phyloP scores from a whole-genome alignment of 768 basidiomycete genomes.

The Psilocybe cyanescens region DNA sequence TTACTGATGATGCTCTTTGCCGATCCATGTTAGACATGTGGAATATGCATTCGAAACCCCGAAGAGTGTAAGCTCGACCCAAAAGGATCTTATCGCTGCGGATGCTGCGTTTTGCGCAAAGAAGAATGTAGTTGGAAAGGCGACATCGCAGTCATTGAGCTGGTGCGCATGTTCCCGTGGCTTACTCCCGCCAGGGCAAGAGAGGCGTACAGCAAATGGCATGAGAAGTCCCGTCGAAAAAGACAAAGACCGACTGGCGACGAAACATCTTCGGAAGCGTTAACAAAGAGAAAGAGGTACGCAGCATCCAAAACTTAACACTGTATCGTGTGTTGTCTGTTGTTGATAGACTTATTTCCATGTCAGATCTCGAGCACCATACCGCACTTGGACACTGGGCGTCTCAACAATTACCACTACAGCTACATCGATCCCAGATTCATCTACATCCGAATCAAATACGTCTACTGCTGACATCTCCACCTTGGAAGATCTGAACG shows the following conservation, averaged over 20 bases:
- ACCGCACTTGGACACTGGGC: neutral
- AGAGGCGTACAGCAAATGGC: neutral
- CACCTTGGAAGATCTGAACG: neutral
- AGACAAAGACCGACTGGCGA: neutral
- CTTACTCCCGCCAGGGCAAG: neutral
- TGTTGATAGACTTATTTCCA: neutral
- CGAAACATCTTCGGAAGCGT: neutral
- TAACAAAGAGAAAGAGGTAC: neutral
- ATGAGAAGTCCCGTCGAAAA: neutral
- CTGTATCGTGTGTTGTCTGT: neutral
- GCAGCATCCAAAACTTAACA: neutral
- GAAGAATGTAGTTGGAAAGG: conserved; percentile 3
- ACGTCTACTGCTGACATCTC: neutral
- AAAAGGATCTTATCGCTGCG: neutral
- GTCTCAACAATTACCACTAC: no score
- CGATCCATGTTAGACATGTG: neutral
- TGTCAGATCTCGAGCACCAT: neutral
- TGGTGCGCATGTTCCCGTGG: neutral
- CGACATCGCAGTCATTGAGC: neutral
- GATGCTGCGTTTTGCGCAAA: neutral
- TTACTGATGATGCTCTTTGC: neutral
- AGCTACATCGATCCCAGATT: neutral
- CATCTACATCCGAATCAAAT: neutral
- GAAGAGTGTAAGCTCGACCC: neutral
- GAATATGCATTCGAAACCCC: neutral